Base-by-base conservation (phyloP, 768 basidiomycete species). In the Pisolithus sp. region DNA sequence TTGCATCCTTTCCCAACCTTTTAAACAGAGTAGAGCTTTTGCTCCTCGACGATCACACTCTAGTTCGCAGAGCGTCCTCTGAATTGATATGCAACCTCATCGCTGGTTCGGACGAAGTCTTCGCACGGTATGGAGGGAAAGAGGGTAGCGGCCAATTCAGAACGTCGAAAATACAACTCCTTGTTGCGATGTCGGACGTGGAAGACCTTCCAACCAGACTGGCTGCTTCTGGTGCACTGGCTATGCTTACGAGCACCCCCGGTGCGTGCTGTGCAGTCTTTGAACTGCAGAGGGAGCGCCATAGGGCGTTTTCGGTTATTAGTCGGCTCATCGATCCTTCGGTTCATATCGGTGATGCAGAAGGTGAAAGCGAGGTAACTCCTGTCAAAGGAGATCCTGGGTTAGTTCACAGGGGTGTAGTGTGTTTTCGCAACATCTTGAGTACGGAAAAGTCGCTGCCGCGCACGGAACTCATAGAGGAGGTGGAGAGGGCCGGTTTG, bases 71-170 rank as follows among this genome's bases (percentile, higher is more conserved):
- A 53, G 95, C 96, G 2, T 83, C 94, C 2, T 85, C 83, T 49
- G 93, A 99, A 69, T 78, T 98, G 26, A 71, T 93, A 4, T 98
- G 94, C 76, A 99, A 99, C 69, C 77, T 99, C 13, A 77, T 93
- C 37, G 79, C 76, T 2, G 87, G 86, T 7, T 83, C 85, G 15
- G 88, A 93, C 42, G 73, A 74, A 5, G 80, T 86, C 5, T 95
- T 92, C 64, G 78, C 82, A 54, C 77, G 78, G 57, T 95, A 88
- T 63, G 80, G 79, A 9, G 81, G 80, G 23, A 68, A 66, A 30
- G 69, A 68, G 18, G 61, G 68, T 6, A 57, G 26, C 9, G 26
- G 26, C 43, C 43, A 65, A 9, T 68, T 66, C 39, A 70, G 75
- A 0, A 53, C 42, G 41, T 83, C 86, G 17, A 86, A 85, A 66